Evolutionary conservation across 768 basidiomycete genomes (phyloP).

Genomic region (Cystobasidium tubakii): DNA sequence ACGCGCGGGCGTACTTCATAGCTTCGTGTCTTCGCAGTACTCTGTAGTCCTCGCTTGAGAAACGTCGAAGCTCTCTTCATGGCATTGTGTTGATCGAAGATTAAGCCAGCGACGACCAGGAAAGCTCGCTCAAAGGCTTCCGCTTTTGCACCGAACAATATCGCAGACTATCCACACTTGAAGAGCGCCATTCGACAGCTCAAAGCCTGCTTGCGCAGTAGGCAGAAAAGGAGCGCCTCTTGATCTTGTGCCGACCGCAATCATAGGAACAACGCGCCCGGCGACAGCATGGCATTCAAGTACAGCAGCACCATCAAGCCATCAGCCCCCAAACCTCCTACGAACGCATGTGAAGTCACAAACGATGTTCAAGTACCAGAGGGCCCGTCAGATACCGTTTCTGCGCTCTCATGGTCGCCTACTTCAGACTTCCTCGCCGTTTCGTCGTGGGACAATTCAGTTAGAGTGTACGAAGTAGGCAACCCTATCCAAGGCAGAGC

Average conservation of each 20-base stretch:
- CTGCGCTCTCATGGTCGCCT: conserved; percentile 73
- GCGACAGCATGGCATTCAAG: background rate
- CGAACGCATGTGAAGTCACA: background rate
- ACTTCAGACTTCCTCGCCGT: conserved; percentile 85
- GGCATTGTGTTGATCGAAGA: conserved; percentile 7
- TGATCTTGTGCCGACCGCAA: background rate
- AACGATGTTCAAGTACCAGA: conserved; percentile 57
- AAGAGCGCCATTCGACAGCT: background rate
- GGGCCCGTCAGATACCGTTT: conserved; percentile 80
- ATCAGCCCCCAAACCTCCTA: background rate
- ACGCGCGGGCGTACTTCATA: background rate
- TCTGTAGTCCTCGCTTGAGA: background rate
- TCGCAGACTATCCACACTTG: background rate
- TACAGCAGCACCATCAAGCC: background rate
- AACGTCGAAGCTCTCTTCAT: background rate
- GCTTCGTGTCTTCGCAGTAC: background rate
- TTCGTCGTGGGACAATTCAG: conserved; percentile 85
- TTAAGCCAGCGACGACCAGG: background rate
- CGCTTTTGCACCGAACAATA: background rate
- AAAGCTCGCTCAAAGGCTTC: background rate
- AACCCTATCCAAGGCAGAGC: conserved; percentile 76
- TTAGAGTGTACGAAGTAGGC: conserved; percentile 81
- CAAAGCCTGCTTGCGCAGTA: background rate
- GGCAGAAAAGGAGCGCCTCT: background rate
- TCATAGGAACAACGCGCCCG: background rate